These are phyloP conservation scores for Clavariopsis aquatica DNA, from an alignment of 495 filamentous ascomycete species.

Conservation along the genomic window DNA sequence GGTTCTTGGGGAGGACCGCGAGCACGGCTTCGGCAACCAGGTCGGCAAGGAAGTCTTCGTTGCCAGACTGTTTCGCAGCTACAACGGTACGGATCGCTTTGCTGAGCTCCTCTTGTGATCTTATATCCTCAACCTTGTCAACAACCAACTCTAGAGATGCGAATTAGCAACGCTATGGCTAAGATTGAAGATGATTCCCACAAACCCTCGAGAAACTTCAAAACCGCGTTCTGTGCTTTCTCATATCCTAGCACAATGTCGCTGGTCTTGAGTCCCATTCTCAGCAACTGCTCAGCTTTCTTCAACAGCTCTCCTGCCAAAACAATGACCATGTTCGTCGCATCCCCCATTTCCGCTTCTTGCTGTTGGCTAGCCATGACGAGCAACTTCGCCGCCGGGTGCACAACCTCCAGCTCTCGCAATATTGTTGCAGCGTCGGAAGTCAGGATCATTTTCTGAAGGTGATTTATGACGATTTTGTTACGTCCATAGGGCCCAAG, in stretches of 20 bases:
- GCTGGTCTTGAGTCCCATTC: constrained; percentile 94
- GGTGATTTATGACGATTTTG: constrained; percentile 99
- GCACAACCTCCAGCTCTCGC: constrained; percentile 95
- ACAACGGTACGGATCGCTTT: constrained; percentile 96
- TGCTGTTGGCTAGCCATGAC: constrained; percentile 99
- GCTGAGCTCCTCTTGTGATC: constrained; percentile 75
- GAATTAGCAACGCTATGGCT: constrained; percentile 1
- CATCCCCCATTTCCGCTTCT: constrained; percentile 98
- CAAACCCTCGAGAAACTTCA: constrained; percentile 77
- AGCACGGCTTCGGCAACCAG: constrained; percentile 93
- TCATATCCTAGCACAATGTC: constrained; percentile 96
- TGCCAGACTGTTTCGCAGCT: constrained; percentile 93
- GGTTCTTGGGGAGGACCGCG: constrained; percentile 93
- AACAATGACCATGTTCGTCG: constrained; percentile 95
- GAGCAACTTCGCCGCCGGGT: constrained; percentile 96
- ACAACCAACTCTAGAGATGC: constrained; percentile 69
- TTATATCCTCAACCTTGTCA: constrained; percentile 84
- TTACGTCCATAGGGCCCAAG: constrained; percentile 97
- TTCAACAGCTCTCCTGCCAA: constrained; percentile 93
- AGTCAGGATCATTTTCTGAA: constrained; percentile 99
- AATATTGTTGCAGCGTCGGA: constrained; percentile 97
- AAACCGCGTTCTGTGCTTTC: constrained; percentile 83
- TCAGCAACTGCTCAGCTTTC: constrained; percentile 93
- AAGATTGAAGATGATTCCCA: constrained; percentile 20
- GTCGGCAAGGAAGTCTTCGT: constrained; percentile 79